phyloP scores from a whole-genome alignment of 2,329 filamentous ascomycete species.

The Colletotrichum sp. region DNA sequence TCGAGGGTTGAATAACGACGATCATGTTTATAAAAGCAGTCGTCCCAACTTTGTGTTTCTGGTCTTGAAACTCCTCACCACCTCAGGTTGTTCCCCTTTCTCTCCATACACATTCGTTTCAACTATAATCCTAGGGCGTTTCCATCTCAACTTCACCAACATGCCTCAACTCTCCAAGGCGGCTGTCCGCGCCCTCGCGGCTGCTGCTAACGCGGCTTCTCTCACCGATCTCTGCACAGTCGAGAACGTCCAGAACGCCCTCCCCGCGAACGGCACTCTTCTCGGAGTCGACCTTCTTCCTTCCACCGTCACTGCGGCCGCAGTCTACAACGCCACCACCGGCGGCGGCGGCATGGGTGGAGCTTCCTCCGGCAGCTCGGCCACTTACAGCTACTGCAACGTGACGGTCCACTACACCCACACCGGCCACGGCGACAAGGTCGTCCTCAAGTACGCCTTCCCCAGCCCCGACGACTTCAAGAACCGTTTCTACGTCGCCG shows the following conservation, averaged over 20 bases:
- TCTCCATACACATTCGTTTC: background rate
- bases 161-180: slow-evolving; percentile 5
- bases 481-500: slow-evolving; percentile 49
- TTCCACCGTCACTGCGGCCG: background rate
- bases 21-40: background rate
- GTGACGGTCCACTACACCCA: slow-evolving; percentile 51
- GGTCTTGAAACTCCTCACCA: background rate
- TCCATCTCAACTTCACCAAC: background rate
- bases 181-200: background rate
- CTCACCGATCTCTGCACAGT: slow-evolving; percentile 26
- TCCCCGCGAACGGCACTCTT: slow-evolving; percentile 27
- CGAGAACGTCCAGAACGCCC: slow-evolving; percentile 25
- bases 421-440: slow-evolving; percentile 35
- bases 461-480: slow-evolving; percentile 46
- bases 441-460: slow-evolving; percentile 46
- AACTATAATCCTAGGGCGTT: background rate
- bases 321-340: slow-evolving; percentile 23
- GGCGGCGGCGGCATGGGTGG: slow-evolving; percentile 32
- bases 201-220: slow-evolving; percentile 19
- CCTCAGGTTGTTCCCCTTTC: background rate
- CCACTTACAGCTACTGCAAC: slow-evolving; percentile 47
- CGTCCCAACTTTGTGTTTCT: background rate
- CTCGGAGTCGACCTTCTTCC: slow-evolving; percentile 31
- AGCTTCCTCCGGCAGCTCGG: slow-evolving; percentile 33
- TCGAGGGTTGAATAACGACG: background rate